Conservation (phyloP, 306 rosid species). For the Alnus glutinosa region DNA sequence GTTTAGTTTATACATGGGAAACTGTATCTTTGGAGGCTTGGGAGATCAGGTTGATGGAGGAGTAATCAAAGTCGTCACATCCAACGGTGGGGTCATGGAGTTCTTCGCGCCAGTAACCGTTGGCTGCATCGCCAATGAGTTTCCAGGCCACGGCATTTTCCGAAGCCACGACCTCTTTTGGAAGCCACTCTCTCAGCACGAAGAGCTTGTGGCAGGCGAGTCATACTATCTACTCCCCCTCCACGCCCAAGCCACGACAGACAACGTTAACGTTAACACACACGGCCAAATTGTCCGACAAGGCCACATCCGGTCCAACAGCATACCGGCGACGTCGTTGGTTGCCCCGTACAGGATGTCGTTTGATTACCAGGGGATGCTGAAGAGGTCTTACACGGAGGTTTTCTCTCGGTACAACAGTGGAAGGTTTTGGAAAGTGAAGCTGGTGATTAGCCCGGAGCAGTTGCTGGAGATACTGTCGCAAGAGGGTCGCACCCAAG, state of each 20-base stretch:
- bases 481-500: slow-evolving; percentile 64
- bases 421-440: slow-evolving; percentile 78
- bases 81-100: slow-evolving; percentile 90
- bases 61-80: slow-evolving; percentile 56
- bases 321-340: slow-evolving; percentile 47
- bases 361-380: slow-evolving; percentile 51
- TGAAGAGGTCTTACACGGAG: slow-evolving; percentile 57
- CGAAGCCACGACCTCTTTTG: slow-evolving; percentile 72
- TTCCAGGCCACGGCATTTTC: slow-evolving; percentile 72
- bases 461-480: slow-evolving; percentile 69
- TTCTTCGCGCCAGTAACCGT: slow-evolving; percentile 59
- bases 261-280: neutral
- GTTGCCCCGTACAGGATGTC: slow-evolving; percentile 71
- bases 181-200: slow-evolving; percentile 56
- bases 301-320: slow-evolving; percentile 72
- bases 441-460: slow-evolving; percentile 68
- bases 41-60: slow-evolving; percentile 34
- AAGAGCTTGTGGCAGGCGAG: slow-evolving; percentile 60
- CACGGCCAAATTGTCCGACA: slow-evolving; percentile 36
- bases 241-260: slow-evolving; percentile 29
- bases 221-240: slow-evolving; percentile 73
- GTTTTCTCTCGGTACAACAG: slow-evolving; percentile 40
- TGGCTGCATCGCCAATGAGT: slow-evolving; percentile 59
- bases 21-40: slow-evolving; percentile 60
- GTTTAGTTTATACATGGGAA: slow-evolving; percentile 46